phyloP scores from a whole-genome alignment of 2,329 filamentous ascomycete species.

The Venturia oleaginea region DNA sequence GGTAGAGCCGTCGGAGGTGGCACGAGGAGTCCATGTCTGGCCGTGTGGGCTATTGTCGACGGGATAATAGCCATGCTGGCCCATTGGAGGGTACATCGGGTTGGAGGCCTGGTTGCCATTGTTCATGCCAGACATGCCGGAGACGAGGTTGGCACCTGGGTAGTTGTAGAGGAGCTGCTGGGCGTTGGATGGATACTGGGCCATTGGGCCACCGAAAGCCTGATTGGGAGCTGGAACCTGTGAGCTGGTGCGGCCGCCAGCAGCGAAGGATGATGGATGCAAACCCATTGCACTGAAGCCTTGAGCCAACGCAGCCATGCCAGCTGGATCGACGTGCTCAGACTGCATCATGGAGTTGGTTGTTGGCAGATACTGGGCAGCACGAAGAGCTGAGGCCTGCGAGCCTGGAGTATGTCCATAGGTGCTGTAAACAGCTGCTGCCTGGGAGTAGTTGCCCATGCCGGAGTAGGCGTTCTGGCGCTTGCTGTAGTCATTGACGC shows the following conservation, averaged over 20 bases:
- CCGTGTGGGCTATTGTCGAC: conserved; percentile 37
- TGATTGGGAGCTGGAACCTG: conserved; percentile 20
- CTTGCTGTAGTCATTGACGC: conserved; percentile 11
- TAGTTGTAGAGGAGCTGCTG: conserved; percentile 10
- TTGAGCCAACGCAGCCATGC: conserved; percentile 28
- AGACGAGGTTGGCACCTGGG: background rate
- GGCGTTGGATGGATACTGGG: background rate
- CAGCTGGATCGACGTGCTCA: conserved; percentile 16
- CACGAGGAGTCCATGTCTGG: conserved; percentile 36
- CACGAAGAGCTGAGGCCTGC: conserved; percentile 14
- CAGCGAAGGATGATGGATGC: conserved; percentile 7
- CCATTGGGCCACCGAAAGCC: background rate
- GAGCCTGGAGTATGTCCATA: conserved; percentile 9
- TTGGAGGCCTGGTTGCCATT: conserved; percentile 18
- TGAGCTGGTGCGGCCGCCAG: conserved; percentile 13
- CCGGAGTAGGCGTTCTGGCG: conserved; percentile 10
- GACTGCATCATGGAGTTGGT: conserved; percentile 18
- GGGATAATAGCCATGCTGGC: conserved; percentile 32
- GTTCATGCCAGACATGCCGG: conserved; percentile 2
- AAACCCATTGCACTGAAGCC: conserved; percentile 32
- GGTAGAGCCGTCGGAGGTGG: conserved; percentile 28
- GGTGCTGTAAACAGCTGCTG: conserved; percentile 2
- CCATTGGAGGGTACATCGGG: conserved; percentile 32
- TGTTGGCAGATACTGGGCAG: conserved; percentile 9
- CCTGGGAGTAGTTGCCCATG: conserved; percentile 3